Base-by-base conservation (phyloP, 2,329 filamentous ascomycete genomes). In the Daldinia sp. region DNA sequence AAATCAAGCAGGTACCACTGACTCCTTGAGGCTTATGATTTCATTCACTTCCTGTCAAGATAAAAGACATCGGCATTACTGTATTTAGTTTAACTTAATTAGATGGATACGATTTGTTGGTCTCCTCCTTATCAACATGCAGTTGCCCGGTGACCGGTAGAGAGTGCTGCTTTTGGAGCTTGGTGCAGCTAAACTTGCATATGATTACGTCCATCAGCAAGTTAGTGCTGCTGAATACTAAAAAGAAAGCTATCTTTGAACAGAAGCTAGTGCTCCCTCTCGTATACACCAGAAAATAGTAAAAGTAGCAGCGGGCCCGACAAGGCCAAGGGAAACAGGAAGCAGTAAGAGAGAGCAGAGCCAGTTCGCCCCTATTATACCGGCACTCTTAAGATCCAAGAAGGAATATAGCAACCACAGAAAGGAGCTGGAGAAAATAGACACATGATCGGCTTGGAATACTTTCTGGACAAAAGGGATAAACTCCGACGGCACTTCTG, bases 361-460 rank as follows among this genome's bases (percentile, higher is more conserved):
- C 63, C 63, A 66, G 1, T 39, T 55, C 1, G 41, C 64, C 18
- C 58, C 56, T 15, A 69, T 13, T 4, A 71, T n/a, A 6, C 61
- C 63, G 4, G 63, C 54, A 26, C 2, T 20, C 12, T 53, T 26
- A 13, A 72, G 64, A 30, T 72, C 68, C 15, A 66, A 55, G 46
- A 71, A 71, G 2, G 67, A 70, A 44, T 72, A 73, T 1, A 48
- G 20, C 13, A 72, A 33, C 71, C 71, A 73, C n/a, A 72, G 28
- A 10, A 72, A 53, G 2, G 63, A 59, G 48, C 50, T 61, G 28
- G n/a, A 37, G 39, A 72, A 67, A 4, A 58, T 26, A 10, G 33
- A 46, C 4, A 70, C 2, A 6, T 69, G 46, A 41, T 73, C 71
- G 4, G 55, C 50, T 42, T 73, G 71, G 2, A 73, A 55, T 0